Evolutionary conservation across 2,329 filamentous ascomycete species (phyloP), one percentile per base, ranked within the genome.

Genomic region (Fusarium circinatum): DNA sequence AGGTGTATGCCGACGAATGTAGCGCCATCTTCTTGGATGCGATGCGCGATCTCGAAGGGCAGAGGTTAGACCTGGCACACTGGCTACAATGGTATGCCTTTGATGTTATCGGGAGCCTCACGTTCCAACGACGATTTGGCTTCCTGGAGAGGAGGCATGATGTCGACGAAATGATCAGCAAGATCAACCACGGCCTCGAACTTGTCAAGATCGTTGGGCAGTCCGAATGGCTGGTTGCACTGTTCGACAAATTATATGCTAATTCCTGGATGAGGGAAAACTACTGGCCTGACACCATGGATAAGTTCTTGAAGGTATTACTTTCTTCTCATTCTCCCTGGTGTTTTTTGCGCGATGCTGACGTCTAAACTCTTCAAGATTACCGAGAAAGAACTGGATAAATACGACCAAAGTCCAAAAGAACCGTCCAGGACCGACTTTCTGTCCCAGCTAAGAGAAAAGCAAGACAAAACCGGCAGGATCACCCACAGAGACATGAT

Each of bases 321-420:
- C 24, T 14, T 10, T 3, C 24, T 10, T 47, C 8, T 22, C 44
- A 17, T 15, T 10, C 44, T 8, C 44, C 9, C 1, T 2, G 44
- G 1, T 22, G 18, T 28, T 20, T 17, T 0, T 8, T 3, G 32
- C 32, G 32, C 0, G 8, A 8, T 34, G 15, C 32, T 34, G 32
- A 34, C 15, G 8, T 14, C 12, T 0, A 3, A 1, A 5, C 0
- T 15, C 18, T 5, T 47, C 1, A 28, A 47, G 44, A 28, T 28
- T 4, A 47, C 44, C 13, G 26, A 47, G 13, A 28, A 28, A 22
- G 44, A 47, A 15, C 18, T 47, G 18, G 44, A 47, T 47, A 28
- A 15, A 28, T 47, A 47, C 1, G 45, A 47, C 15, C 18, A 4
- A 1, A 47, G 45, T 28, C 18, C 45, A 11, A 47, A 28, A 47